These are phyloP conservation scores for Boehmeria nivea DNA, from an alignment of 306 rosid genomes.

Conservation along the genomic window DNA sequence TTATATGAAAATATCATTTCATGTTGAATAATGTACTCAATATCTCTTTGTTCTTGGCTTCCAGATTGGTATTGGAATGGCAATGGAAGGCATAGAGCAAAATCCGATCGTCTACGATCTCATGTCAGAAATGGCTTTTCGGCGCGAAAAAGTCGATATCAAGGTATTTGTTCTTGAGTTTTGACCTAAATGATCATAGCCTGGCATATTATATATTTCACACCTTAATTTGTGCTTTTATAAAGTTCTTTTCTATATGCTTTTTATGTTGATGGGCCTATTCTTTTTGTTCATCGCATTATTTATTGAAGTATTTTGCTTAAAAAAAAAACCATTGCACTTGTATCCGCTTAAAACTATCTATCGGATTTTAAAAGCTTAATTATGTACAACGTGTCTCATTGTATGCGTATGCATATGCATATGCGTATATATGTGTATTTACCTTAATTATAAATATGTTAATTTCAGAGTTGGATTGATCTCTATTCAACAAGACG, in stretches of 20 bases:
- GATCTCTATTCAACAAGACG: slow-evolving; percentile 66
- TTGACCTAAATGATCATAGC: not conserved
- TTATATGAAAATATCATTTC: not conserved
- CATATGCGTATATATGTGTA: too few species aligned
- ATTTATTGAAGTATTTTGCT: too few species aligned
- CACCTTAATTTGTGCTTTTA: too few species aligned
- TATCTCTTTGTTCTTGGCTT: slow-evolving; percentile 20
- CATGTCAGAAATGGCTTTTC: slow-evolving; percentile 93
- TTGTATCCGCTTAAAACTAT: too few species aligned
- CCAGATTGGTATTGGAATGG: slow-evolving; percentile 92
- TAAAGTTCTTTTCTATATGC: too few species aligned
- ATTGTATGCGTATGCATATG: too few species aligned
- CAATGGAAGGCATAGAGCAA: slow-evolving; percentile 95
- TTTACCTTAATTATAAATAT: too few species aligned
- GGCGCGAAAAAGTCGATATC: slow-evolving; percentile 51
- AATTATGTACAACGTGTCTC: too few species aligned
- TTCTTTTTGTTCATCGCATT: too few species aligned
- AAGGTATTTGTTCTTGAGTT: slow-evolving; percentile 37
- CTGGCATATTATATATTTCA: not conserved
- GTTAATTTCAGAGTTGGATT: slow-evolving; percentile 61
- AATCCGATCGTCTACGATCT: slow-evolving; percentile 82
- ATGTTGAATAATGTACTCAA: slow-evolving; percentile 5
- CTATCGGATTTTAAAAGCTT: too few species aligned
- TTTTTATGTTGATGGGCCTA: too few species aligned
- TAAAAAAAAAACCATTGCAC: too few species aligned